A percentile compares a stretch with the other conserved stretches of the same genome.
These are phyloP conservation scores for Zygnema cylindricum DNA, from an alignment of 139 green algal genomes.

Conservation along the genomic window DNA sequence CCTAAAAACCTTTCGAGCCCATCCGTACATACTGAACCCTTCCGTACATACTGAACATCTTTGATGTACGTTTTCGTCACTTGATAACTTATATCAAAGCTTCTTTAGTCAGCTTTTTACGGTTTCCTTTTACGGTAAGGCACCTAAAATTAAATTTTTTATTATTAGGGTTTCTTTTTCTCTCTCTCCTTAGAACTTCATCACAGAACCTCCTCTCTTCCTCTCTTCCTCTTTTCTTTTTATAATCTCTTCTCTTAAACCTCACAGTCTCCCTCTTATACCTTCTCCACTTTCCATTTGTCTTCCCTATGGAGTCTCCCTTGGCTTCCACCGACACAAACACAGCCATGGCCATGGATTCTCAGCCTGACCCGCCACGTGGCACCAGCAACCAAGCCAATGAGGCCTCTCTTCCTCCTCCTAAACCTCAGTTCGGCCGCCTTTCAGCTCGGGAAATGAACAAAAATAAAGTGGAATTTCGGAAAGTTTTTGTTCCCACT, in stretches of 20 bases:
- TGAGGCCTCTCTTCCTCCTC: background rate
- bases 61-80: no score
- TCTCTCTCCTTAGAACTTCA: no score
- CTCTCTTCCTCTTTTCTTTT: no score
- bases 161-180: no score
- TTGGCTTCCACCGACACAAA: background rate
- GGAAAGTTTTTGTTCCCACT: constrained; percentile 84
- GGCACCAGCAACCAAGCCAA: background rate
- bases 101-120: no score
- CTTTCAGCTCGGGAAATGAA: constrained; percentile 71
- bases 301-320: background rate
- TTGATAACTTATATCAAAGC: no score
- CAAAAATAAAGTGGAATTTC: constrained; percentile 79
- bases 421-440: constrained; percentile 76
- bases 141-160: no score
- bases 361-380: background rate
- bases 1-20: no score
- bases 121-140: no score
- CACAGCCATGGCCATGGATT: background rate
- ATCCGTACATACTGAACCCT: no score
- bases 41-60: no score
- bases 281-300: background rate
- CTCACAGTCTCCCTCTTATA: background rate
- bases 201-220: no score
- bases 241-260: background rate